Evolutionary conservation across 2,329 filamentous ascomycete species (phyloP).

Genomic region (Ophiostoma angusticollis): DNA sequence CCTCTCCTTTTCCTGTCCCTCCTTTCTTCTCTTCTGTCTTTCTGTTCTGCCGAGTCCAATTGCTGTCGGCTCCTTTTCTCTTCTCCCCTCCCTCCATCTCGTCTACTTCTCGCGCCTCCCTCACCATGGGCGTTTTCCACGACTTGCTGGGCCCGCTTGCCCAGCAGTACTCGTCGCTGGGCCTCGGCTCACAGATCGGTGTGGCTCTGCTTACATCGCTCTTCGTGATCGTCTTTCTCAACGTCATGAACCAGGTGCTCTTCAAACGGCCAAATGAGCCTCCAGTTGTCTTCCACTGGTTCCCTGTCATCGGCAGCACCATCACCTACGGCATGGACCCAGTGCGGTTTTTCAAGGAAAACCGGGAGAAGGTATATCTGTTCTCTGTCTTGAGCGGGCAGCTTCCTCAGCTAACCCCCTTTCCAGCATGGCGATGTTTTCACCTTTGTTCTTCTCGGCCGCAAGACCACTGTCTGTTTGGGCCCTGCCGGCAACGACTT

Average conservation of each 20-base stretch:
- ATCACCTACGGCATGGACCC: slow-evolving; percentile 92
- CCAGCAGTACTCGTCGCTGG: slow-evolving; percentile 36
- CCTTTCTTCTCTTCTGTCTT: neutral
- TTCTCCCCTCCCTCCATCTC: neutral
- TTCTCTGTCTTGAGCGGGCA: slow-evolving; percentile 29
- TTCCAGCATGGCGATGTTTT: slow-evolving; percentile 38
- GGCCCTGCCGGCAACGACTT: slow-evolving; percentile 41
- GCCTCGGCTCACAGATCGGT: slow-evolving; percentile 33
- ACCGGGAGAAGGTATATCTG: slow-evolving; percentile 57
- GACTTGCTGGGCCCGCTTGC: slow-evolving; percentile 36
- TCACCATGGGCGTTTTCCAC: slow-evolving; percentile 42
- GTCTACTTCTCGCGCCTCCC: neutral
- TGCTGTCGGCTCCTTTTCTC: neutral
- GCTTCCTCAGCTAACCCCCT: neutral
- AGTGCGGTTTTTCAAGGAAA: slow-evolving; percentile 69
- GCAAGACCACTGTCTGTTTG: slow-evolving; percentile 36
- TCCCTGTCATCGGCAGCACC: slow-evolving; percentile 79
- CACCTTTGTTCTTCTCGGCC: slow-evolving; percentile 40
- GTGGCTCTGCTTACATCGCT: slow-evolving; percentile 32
- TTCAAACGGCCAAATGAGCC: slow-evolving; percentile 73
- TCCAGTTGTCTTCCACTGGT: slow-evolving; percentile 67
- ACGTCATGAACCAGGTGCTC: slow-evolving; percentile 68
- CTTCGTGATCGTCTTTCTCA: slow-evolving; percentile 52
- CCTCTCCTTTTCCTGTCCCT: neutral
- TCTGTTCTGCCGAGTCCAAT: neutral